A percentile compares a stretch with the other conserved stretches of the same genome.
Conservation (phyloP, 768 basidiomycete species). For the Panellus pusillus region DNA sequence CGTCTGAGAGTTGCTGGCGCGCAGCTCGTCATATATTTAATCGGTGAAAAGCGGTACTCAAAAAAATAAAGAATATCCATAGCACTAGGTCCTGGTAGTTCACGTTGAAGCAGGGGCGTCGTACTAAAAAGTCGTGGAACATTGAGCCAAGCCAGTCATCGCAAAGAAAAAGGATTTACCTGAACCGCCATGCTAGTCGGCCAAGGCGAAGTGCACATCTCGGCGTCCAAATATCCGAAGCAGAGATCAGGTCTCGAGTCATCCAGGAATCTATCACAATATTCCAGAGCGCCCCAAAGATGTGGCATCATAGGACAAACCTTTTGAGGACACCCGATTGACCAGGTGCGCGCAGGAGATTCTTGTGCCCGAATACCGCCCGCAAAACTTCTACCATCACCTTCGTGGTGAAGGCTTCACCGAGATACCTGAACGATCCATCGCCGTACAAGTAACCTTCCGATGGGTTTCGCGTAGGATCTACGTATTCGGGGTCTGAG, state of each 20-base stretch:
- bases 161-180: constrained; percentile 30
- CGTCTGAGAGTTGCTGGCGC: no score
- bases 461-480: constrained; percentile 46
- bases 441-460: constrained; percentile 48
- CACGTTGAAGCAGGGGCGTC: constrained; percentile 1
- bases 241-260: constrained; percentile 45
- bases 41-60: no score
- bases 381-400: constrained; percentile 63
- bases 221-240: constrained; percentile 55
- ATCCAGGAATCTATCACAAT: constrained; percentile 47
- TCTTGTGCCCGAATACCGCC: constrained; percentile 57
- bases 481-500: constrained; percentile 44
- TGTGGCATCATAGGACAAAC: constrained; percentile 28
- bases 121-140: not conserved
- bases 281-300: not conserved
- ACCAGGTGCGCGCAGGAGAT: constrained; percentile 66
- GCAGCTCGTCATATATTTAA: no score
- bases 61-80: no score
- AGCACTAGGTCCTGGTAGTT: not conserved
- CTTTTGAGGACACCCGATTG: constrained; percentile 63
- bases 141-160: not conserved
- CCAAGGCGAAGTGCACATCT: constrained; percentile 60
- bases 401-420: constrained; percentile 58
- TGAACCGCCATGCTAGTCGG: constrained; percentile 64
- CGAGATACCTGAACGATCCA: constrained; percentile 44